A percentile compares a stretch with the other conserved stretches of the same genome.
phyloP scores from a whole-genome alignment of 2,329 filamentous ascomycete genomes.

The Clonostachys rhizophaga region DNA sequence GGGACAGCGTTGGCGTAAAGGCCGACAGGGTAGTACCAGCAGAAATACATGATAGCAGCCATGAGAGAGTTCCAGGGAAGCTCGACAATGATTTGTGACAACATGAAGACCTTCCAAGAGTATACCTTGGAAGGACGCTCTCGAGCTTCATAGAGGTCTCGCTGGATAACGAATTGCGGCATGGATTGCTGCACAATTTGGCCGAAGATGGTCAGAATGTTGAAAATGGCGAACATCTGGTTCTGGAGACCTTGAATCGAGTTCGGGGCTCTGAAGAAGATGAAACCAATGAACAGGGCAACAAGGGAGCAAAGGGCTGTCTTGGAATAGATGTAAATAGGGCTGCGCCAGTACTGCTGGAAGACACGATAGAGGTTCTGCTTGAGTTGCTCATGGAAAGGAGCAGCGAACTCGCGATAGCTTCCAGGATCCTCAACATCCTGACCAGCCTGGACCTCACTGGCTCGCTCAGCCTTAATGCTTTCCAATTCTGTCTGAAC shows the following conservation, averaged over 20 bases:
- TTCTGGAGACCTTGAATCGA: conserved; percentile 77
- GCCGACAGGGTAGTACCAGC: conserved; percentile 84
- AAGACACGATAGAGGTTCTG: conserved; percentile 72
- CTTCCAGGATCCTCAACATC: conserved; percentile 30
- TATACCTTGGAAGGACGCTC: conserved; percentile 83
- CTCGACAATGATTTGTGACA: conserved; percentile 79
- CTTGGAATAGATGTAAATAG: conserved; percentile 87
- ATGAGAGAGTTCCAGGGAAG: conserved; percentile 79
- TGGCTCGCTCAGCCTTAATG: conserved; percentile 40
- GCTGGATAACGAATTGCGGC: conserved; percentile 81
- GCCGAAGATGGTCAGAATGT: conserved; percentile 77
- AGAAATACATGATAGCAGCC: conserved; percentile 71
- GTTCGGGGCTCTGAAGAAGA: conserved; percentile 69
- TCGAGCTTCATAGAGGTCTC: conserved; percentile 77
- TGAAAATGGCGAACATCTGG: conserved; percentile 83
- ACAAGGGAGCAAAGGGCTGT: conserved; percentile 58
- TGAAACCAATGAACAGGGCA: conserved; percentile 76
- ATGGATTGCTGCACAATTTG: conserved; percentile 76
- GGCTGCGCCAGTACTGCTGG: conserved; percentile 89
- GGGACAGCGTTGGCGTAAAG: conserved; percentile 65
- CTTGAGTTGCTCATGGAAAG: conserved; percentile 62
- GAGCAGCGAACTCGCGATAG: conserved; percentile 77
- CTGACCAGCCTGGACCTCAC: conserved; percentile 46
- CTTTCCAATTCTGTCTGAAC: conserved; percentile 40
- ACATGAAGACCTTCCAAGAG: conserved; percentile 80